Evolutionary conservation across 202 grass and related monocot species (phyloP), one percentile per base, ranked within the genome.

Genomic region (Carex arenaria): DNA sequence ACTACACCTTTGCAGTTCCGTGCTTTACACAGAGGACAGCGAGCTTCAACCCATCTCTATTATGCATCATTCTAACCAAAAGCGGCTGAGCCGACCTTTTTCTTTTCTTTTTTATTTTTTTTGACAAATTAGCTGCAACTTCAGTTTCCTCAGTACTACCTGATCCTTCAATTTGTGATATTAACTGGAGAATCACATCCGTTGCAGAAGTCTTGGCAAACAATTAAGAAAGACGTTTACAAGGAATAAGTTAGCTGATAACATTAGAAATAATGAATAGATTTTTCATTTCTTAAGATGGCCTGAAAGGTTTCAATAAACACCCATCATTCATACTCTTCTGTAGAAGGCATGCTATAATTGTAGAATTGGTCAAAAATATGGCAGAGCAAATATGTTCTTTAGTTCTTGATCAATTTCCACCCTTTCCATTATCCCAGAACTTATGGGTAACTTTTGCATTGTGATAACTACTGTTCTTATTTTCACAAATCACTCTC

Each of bases 61-160:
- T 82, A 71, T 85, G 86, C 88, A 95, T 86, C 80, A 98, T 98
- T 78, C 85, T 87, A 83, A 90, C 74, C 34, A 95, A 85, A 90
- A 95, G 89, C 64, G 95, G 95, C 66, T 92, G 90, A 71, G 88
- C 72, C 81, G 83, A 75, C 71, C 73, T 90, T 88, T 91, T 98
- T 64, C 93, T 98, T 86, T 95, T 95, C 76, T 78, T 85, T 91
- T 93, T 95, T 30, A 70, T 86, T 90, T 95, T 92, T 17, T 90
- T 95, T 79, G 89, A 85, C 45, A 93, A 72, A 59, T 89, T 85
- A 26, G 81, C 43, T 31, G 59, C 67, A 73, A 72, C 76, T 82
- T 90, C 87, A 75, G 85, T 90, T 73, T 82, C 88, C 83, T 93
- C 93, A 17, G 82, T 74, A 56, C 77, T 71, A 23, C 87, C 68